Base-by-base conservation (phyloP, 225 moss, liverwort and hornwort species). In the Physcomitrellopsis africana region DNA sequence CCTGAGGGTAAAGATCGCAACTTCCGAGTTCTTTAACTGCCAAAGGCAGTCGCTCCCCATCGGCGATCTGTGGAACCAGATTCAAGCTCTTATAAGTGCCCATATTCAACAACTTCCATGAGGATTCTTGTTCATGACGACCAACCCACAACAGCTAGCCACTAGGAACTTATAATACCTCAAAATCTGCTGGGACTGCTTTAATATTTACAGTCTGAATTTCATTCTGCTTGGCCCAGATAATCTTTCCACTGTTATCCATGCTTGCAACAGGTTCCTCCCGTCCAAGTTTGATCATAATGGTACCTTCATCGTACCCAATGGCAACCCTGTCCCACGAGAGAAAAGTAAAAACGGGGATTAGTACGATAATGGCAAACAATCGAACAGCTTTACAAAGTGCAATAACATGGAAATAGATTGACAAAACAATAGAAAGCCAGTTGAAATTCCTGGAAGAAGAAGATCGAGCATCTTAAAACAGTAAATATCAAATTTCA, bases 211-310 rank as follows among this genome's bases (percentile, higher is more conserved):
- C 94, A 59, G 92, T 94, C 77, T 92, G 94, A 60, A 94, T 94
- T 72, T 94, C 94, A 69, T 94, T 94, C 47, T 92, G 90, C 65
- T 94, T 94, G 20, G 90, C 92, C 94, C 94, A 94, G 70, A 94
- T 94, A 54, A 94, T 94, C 74, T 94, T 94, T 48, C 94, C 94
- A 45, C 94, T 89, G 79, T 81, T 87, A 49, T 94, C 94, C 94
- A 94, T 94, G 74, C 94, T 94, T 55, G 94, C 94, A 76, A 94
- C 94, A 64, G 92, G 94, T 71, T 90, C 92, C 83, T 94, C 94
- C 22, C 89, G 80, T 65, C 94, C 94, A 82, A 94, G 86, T 76
- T 94, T 94, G 69, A 94, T 92, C 94, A 94, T 92, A 74, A 94
- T 86, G 6, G 94, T 94, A 56, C 94, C 94, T 75, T 94, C 94